Conservation (phyloP, 148 eudicot genomes). For the Rhododendron griersonianum region DNA sequence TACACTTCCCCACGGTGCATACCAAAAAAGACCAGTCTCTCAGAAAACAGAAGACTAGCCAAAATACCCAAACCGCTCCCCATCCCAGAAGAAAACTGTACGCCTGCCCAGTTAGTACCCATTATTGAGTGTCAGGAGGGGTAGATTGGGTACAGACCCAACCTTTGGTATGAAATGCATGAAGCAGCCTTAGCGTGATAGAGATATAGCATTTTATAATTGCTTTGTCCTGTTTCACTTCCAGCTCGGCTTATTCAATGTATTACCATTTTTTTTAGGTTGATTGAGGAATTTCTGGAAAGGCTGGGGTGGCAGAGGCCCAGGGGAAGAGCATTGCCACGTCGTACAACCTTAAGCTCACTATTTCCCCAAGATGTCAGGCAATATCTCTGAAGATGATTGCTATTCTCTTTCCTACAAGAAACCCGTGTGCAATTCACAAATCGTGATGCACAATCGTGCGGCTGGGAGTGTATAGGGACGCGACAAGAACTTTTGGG, state of each 20-base stretch:
- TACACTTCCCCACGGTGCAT: background rate
- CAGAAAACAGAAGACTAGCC: background rate
- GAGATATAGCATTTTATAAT: background rate
- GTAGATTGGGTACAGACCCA: background rate
- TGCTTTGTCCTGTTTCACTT: background rate
- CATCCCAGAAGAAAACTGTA: background rate
- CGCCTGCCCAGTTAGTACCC: background rate
- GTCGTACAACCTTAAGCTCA: slow-evolving; percentile 15
- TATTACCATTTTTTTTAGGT: slow-evolving; percentile 34
- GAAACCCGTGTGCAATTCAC: background rate
- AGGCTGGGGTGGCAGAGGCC: slow-evolving; percentile 65
- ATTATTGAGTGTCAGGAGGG: background rate
- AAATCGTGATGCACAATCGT: background rate
- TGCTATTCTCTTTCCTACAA: background rate
- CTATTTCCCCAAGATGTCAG: slow-evolving; percentile 20
- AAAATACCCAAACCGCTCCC: background rate
- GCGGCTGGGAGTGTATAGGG: background rate
- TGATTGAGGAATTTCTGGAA: slow-evolving; percentile 86
- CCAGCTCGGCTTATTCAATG: background rate
- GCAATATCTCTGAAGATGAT: slow-evolving; percentile 4
- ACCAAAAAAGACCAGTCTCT: background rate
- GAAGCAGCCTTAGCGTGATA: background rate
- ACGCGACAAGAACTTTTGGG: background rate
- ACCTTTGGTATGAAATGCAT: background rate
- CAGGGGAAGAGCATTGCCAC: slow-evolving; percentile 17